Evolutionary conservation across 192 early-diverging fungal genomes (phyloP).

Genomic region (Rhizophagus sp.): DNA sequence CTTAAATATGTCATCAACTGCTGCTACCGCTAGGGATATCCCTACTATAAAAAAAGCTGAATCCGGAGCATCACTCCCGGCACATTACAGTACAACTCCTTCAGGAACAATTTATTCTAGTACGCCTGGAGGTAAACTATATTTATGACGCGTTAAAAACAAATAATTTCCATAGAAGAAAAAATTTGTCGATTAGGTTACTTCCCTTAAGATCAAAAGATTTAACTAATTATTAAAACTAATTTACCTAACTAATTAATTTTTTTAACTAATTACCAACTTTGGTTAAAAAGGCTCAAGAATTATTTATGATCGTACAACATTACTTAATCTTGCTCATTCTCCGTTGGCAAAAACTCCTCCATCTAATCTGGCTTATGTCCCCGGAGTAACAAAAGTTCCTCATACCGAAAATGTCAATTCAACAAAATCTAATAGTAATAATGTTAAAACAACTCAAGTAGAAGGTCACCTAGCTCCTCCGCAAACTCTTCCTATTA

Average conservation of each 20-base stretch:
- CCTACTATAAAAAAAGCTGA: conserved; percentile 50
- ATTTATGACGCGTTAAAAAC: background rate
- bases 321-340: conserved; percentile 60
- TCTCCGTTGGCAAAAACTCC: conserved; percentile 62
- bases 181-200: background rate
- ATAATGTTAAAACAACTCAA: background rate
- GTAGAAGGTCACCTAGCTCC: conserved; percentile 21
- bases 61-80: conserved; percentile 50
- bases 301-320: conserved; percentile 64
- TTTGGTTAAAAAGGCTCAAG: conserved; percentile 51
- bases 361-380: conserved; percentile 56
- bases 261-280: too few species aligned
- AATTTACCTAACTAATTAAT: too few species aligned
- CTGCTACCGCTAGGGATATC: conserved; percentile 22
- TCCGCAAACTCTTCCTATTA: background rate
- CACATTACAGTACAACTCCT: conserved; percentile 62
- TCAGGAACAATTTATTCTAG: conserved; percentile 61
- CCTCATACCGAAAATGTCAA: conserved; percentile 16
- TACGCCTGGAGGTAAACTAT: conserved; percentile 55
- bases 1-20: too few species aligned
- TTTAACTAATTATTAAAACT: too few species aligned
- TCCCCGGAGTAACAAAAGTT: conserved; percentile 60
- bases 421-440: conserved; percentile 14
- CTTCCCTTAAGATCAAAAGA: background rate
- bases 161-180: background rate